These are phyloP conservation scores for Candida berthetii DNA, from an alignment of 805 yeast species.

Conservation along the genomic window DNA sequence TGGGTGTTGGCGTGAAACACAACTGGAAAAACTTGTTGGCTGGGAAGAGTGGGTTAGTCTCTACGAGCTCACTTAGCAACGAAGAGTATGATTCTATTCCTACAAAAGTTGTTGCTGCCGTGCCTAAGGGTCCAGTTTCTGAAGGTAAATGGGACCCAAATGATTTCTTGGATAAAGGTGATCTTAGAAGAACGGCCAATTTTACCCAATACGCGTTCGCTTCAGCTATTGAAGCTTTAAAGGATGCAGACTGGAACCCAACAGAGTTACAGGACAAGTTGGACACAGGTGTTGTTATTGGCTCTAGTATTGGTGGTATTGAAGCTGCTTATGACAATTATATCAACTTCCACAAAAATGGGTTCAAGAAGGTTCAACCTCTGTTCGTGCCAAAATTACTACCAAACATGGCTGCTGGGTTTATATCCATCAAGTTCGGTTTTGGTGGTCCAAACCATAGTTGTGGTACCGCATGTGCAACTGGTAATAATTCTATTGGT, in stretches of 20 bases:
- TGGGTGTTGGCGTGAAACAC: conserved; percentile 60
- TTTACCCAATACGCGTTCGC: conserved; percentile 76
- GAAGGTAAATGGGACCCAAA: conserved; percentile 46
- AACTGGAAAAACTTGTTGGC: conserved; percentile 50
- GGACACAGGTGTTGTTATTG: conserved; percentile 73
- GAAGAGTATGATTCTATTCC: conserved; percentile 45
- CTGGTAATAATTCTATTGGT: conserved; percentile 91
- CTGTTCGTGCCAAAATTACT: conserved; percentile 78
- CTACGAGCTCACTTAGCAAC: conserved; percentile 34
- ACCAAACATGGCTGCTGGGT: conserved; percentile 93
- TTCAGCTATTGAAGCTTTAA: conserved; percentile 73
- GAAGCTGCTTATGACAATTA: conserved; percentile 65
- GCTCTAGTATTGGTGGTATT: conserved; percentile 89
- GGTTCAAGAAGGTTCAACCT: conserved; percentile 75
- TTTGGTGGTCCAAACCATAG: conserved; percentile 84
- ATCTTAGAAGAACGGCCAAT: conserved; percentile 52
- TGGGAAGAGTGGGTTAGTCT: conserved; percentile 51
- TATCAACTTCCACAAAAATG: conserved; percentile 38
- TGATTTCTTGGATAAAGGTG: conserved; percentile 39
- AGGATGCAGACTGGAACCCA: conserved; percentile 55
- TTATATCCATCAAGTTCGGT: conserved; percentile 72
- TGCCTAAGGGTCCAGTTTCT: conserved; percentile 42
- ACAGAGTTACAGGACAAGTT: conserved; percentile 23
- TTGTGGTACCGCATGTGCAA: conserved; percentile 93
- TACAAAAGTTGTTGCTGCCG: conserved; percentile 67